Evolutionary conservation across 1,284 basidiomycete genomes (phyloP), one percentile per base, ranked within the genome.

Genomic region (Boletellus deceptivus): DNA sequence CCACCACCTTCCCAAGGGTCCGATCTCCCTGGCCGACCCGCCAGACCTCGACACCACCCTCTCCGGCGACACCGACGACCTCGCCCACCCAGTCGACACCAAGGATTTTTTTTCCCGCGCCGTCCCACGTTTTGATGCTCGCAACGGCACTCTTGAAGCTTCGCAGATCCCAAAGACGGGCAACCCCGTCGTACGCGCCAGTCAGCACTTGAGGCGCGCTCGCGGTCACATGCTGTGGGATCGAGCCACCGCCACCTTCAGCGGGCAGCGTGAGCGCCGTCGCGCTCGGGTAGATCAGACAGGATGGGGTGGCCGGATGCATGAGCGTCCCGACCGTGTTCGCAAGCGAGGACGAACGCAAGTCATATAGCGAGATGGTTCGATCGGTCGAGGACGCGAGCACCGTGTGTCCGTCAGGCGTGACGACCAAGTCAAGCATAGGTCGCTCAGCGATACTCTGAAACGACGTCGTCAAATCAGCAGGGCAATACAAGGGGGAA

Each of bases 21-120:
- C 53, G 54, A 24, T 60, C 62, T 9, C 61, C 57, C 25, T 25
- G 25, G 3, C 79, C 67, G 8, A 81, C 78, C 46, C 79, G 80
- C 90, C 91, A 94, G 1, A 93, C 75, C 54, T 89, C 89, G 25
- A 92, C 75, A 0, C 92, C 93, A 13, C 85, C 25, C 25, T 25
- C 25, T 8, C 25, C 25, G 25, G 7, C 91, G 17, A 92, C 78
- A 4, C 82, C 87, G 0, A 92, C 76, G 10, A 91, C 65, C 34
- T 86, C 86, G 38, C 78, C 62, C 24, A 65, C 79, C 92, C 91
- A 95, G 64, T 92, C 90, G 8, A 92, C 73, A 39, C 79, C 77
- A 50, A 93, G 66, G 0, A 91, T 76, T 66, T 93, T 92, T 66
- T 74, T 71, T 5, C 60, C 3, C 0, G 20, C 54, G 14, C 73